Conservation (phyloP, 352 stramenopile genomes). For the Phytophthora colocasiae region DNA sequence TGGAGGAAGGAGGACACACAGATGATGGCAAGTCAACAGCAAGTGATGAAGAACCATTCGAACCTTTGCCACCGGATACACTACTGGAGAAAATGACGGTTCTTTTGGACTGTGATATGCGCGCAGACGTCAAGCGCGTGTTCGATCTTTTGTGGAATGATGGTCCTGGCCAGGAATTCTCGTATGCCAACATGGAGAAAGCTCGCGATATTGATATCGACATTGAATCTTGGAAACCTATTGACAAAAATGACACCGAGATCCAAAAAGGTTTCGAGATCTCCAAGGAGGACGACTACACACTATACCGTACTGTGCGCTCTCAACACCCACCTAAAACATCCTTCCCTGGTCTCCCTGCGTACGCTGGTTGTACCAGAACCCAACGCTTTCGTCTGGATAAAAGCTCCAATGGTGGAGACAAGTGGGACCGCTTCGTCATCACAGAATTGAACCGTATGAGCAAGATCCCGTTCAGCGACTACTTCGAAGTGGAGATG, state of each 20-base stretch:
- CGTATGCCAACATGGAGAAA: slow-evolving; percentile 54
- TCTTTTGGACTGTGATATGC: slow-evolving; percentile 76
- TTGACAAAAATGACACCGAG: slow-evolving; percentile 38
- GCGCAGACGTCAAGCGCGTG: slow-evolving; percentile 61
- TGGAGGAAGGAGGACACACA: slow-evolving; percentile 33
- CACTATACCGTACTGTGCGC: slow-evolving; percentile 49
- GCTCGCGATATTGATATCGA: slow-evolving; percentile 77
- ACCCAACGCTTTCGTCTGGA: slow-evolving; percentile 61
- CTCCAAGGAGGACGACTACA: slow-evolving; percentile 60
- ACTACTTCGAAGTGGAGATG: slow-evolving; percentile 88
- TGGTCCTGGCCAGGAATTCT: slow-evolving; percentile 59
- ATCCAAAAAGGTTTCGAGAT: slow-evolving; percentile 51
- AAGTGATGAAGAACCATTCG: slow-evolving; percentile 69
- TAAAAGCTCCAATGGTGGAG: slow-evolving; percentile 44
- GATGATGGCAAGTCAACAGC: slow-evolving; percentile 55
- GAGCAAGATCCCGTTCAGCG: slow-evolving; percentile 79
- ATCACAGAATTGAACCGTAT: slow-evolving; percentile 73
- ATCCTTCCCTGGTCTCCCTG: slow-evolving; percentile 63
- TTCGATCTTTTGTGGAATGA: slow-evolving; percentile 80
- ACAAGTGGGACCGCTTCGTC: slow-evolving; percentile 66
- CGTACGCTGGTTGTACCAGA: slow-evolving; percentile 56
- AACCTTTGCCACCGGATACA: slow-evolving; percentile 59
- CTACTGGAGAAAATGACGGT: slow-evolving; percentile 68
- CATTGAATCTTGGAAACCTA: slow-evolving; percentile 61
- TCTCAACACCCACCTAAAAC: slow-evolving; percentile 71